These are phyloP conservation scores for Verticillium dahliae DNA, from an alignment of 2,329 filamentous ascomycete genomes.

Conservation along the genomic window DNA sequence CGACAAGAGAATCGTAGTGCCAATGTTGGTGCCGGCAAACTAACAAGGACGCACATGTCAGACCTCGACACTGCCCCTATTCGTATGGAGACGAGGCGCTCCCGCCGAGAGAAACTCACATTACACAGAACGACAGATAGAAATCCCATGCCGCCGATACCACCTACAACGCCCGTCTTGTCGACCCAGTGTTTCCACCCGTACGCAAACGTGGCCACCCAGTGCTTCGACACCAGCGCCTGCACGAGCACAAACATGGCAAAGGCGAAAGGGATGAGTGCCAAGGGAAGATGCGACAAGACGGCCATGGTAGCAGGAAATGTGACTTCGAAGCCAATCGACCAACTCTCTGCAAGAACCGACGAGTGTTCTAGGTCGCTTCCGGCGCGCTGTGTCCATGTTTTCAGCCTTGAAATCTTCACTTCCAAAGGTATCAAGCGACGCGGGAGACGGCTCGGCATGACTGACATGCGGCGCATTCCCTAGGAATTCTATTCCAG, in stretches of 20 bases:
- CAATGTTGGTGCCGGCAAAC: constrained; percentile 73
- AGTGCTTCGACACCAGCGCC: constrained; percentile 64
- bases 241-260: constrained; percentile 71
- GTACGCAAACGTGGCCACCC: constrained; percentile 65
- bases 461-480: not conserved
- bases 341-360: constrained; percentile 39
- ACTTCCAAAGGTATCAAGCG: not conserved
- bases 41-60: constrained; percentile 21
- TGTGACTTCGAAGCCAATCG: constrained; percentile 55
- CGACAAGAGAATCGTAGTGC: constrained; percentile 65
- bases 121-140: constrained; percentile 65
- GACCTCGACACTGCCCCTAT: not conserved
- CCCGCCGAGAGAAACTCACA: constrained; percentile 36
- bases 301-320: constrained; percentile 66
- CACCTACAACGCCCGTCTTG: constrained; percentile 61
- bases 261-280: constrained; percentile 64
- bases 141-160: constrained; percentile 66
- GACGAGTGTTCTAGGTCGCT: constrained; percentile 38
- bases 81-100: too few relatives aligned
- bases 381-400: not conserved
- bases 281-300: constrained; percentile 56
- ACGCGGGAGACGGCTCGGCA: not conserved
- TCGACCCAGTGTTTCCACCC: constrained; percentile 68
- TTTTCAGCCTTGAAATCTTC: not conserved
- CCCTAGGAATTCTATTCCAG: too few relatives aligned